Evolutionary conservation across 2,329 filamentous ascomycete genomes (phyloP), one percentile per base, ranked within the genome.

Genomic region (Periconia sp.): DNA sequence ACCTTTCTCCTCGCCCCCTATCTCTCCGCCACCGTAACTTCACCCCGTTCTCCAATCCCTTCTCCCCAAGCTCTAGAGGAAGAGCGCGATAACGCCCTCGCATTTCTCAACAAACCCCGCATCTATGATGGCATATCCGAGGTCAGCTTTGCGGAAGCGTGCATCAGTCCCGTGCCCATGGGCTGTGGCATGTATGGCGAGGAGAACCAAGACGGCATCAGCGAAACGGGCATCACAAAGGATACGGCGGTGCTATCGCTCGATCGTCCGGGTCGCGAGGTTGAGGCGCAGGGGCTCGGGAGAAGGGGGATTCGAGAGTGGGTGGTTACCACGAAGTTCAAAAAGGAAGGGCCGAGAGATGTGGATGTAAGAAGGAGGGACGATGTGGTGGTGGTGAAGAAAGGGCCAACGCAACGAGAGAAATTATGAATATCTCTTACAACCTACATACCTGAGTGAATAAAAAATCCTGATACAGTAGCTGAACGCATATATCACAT

Each of bases 1-100:
- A 79, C 91, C 11, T 76, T 80, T 33, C 74, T 89, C 0, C 73
- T 90, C 1, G 71, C 81, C 0, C 75, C 74, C 1, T 84, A 85
- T 60, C 74, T 89, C 15, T 69, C 67, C 3, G 73, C 76, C 5
- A 64, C 64, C 1, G 27, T 69, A 0, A 70, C 66, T 0, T 56
- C 62, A 0, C 55, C 63, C 1, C 58, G 59, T 1, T 65, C 58
- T 0, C 66, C 65, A 0, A 59, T 63, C 1, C 70, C 70, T 0
- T 61, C 68, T 2, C 49, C 54, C 1, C 59, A 73, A 5, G 79
- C 71, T 9, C 59, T 85, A 67, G 68, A 76, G 35, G 59, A 62
- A 6, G 69, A 74, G 51, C 63, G 71, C 18, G 60, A 65, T 3
- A 53, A 53, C 0, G 51, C 68, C 10, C 71, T 80, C 17, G 70